A percentile compares a stretch with the other conserved stretches of the same genome.
Evolutionary conservation across 2,329 filamentous ascomycete species (phyloP).

Genomic region (Hypomyces perniciosus): DNA sequence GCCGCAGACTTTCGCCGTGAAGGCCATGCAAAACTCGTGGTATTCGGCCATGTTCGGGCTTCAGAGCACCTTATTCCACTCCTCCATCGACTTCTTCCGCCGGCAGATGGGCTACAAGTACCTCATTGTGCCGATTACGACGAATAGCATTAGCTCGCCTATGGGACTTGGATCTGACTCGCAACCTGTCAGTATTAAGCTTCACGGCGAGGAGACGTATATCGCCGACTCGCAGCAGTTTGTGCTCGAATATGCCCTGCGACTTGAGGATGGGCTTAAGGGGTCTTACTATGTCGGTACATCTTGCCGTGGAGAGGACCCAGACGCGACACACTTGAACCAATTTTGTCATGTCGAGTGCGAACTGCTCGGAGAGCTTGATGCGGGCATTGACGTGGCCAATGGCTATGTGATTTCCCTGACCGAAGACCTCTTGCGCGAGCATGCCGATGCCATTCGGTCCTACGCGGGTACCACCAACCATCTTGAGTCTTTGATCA

Average conservation of each 20-base stretch:
- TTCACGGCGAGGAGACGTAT: background rate
- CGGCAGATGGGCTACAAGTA: background rate
- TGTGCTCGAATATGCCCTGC: slow-evolving; percentile 3
- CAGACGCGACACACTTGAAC: slow-evolving; percentile 3
- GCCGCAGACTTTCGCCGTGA: background rate
- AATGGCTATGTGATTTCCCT: background rate
- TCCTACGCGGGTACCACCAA: background rate
- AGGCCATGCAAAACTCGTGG: background rate
- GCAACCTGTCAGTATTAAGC: background rate
- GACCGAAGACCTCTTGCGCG: background rate
- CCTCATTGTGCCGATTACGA: slow-evolving; percentile 1
- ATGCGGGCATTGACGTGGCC: background rate
- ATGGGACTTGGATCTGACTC: slow-evolving; percentile 1
- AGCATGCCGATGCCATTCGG: background rate
- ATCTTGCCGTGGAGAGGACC: slow-evolving; percentile 3
- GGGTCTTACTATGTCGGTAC: slow-evolving; percentile 6
- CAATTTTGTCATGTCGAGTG: slow-evolving; percentile 7
- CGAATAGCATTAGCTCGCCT: background rate
- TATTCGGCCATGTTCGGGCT: background rate
- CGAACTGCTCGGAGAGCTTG: slow-evolving; percentile 1
- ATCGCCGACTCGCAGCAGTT: slow-evolving; percentile 5
- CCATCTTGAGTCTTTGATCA: background rate
- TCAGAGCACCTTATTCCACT: slow-evolving; percentile 1
- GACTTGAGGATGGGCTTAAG: background rate
- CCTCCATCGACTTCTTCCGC: slow-evolving; percentile 1